These are phyloP conservation scores for Verticillium tricorpus DNA, from an alignment of 2,329 filamentous ascomycete species.

Conservation along the genomic window DNA sequence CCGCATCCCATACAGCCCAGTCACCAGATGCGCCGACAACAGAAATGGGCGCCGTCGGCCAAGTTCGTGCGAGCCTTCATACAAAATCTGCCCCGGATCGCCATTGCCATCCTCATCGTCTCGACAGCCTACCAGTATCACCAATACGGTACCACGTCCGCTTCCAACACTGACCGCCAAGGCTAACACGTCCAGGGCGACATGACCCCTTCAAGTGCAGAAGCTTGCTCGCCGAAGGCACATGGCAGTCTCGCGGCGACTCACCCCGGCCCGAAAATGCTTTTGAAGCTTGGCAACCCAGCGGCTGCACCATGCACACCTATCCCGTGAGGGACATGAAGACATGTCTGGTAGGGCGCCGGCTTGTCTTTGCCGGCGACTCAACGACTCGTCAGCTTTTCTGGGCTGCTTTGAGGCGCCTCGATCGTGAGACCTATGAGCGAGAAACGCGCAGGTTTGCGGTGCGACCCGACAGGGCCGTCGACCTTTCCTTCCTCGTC, in stretches of 20 bases:
- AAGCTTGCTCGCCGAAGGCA: slow-evolving; percentile 44
- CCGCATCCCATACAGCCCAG: background rate
- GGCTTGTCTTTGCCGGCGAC: slow-evolving; percentile 58
- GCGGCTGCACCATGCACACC: slow-evolving; percentile 53
- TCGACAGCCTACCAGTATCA: slow-evolving; percentile 11
- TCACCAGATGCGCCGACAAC: background rate
- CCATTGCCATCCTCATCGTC: slow-evolving; percentile 7
- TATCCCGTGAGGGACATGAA: slow-evolving; percentile 48
- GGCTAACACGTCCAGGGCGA: slow-evolving; percentile 5
- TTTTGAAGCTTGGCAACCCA: slow-evolving; percentile 53
- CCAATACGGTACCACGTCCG: background rate
- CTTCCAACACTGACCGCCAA: background rate
- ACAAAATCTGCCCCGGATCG: background rate
- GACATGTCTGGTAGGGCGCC: slow-evolving; percentile 45
- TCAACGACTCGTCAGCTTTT: slow-evolving; percentile 56
- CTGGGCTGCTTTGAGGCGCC: slow-evolving; percentile 36
- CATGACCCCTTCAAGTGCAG: slow-evolving; percentile 49
- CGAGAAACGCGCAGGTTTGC: slow-evolving; percentile 7
- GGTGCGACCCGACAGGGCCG: slow-evolving; percentile 7
- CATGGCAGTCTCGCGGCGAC: slow-evolving; percentile 34
- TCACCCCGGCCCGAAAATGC: slow-evolving; percentile 14
- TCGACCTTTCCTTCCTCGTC: slow-evolving; percentile 7
- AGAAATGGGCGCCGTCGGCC: background rate
- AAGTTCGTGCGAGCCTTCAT: background rate
- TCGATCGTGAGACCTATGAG: slow-evolving; percentile 8